Evolutionary conservation across 2,329 filamentous ascomycete species (phyloP), one percentile per base, ranked within the genome.

Genomic region (Hawksworthiomyces lignivorus): DNA sequence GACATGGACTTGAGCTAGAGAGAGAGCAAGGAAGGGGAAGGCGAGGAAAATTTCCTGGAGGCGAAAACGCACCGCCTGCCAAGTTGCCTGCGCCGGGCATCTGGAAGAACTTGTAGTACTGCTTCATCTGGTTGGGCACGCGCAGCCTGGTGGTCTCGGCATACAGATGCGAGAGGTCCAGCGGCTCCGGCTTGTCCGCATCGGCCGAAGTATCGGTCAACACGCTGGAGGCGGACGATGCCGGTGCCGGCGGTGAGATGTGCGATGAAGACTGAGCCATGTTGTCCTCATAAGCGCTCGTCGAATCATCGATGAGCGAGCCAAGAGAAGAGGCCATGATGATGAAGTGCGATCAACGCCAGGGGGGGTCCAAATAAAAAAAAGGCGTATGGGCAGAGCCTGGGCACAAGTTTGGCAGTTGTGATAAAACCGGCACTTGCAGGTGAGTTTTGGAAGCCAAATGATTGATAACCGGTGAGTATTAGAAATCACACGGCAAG

Each of bases 31-130:
- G 15, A 34, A 15, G 20, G 7, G 15, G 7, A 30, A 26, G 24
- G 8, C 8, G 24, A n/a, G n/a, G 14, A 14, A 10, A 28, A 19
- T 11, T 14, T 14, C 4, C 19, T n/a, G 28, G 17, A 18, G 18
- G 18, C 11, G 14, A 14, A 2, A 3, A 63, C 69, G 49, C 58
- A 80, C 77, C 78, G 50, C 77, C 77, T 44, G 77, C 75, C 34
- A 82, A 54, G 50, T 82, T 80, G 24, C 66, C 69, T 46, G 81
- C 74, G n/a, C 73, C 73, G 0, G 77, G 77, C 39, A 80, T 76
- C 50, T 58, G 48, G 53, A 92, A 92, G 64, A 86, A 94, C 62
- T 87, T 87, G 70, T 95, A 95, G 61, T 89, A 87, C 28, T 72
- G 38, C 68, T 95, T 95, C 59, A 94, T 73, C 32, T 68, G 68